Evolutionary conservation across 768 basidiomycete genomes (phyloP), one percentile per base, ranked within the genome.

Genomic region (Phanerochaete sordida): DNA sequence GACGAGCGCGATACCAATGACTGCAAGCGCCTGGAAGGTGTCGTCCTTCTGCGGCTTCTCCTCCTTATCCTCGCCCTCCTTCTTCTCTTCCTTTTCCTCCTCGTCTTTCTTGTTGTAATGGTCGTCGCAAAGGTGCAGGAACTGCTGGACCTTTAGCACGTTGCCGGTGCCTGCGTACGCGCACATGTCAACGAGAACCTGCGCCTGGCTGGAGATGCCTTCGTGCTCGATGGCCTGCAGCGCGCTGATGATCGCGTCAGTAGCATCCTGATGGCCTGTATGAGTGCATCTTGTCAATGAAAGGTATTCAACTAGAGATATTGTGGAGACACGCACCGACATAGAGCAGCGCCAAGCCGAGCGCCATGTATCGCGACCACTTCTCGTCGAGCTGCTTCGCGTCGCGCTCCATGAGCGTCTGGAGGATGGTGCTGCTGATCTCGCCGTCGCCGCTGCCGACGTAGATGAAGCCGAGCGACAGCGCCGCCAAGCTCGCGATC

Each of bases 361-460:
- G 76, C 11, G 81, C 88, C 83, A 98, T 84, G 73, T 94, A 99
- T 52, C 90, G 79, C 1, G 91, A 85, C 95, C 96, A 99, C 75
- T 97, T 97, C 73, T 95, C 94, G 60, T 88, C 86, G 9, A 98
- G 76, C 23, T 86, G 84, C 61, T 84, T 83, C 58, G 88, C 88
- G 1, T 82, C 84, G 33, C 84, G 76, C 71, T 96, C 93, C 91
- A 95, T 92, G 69, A 99, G 71, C 2, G 91, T 89, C 76, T 96
- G 94, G 69, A 98, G 76, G 58, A 99, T 94, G 0, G 88, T 86
- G 59, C 86, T 85, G 8, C 93, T 89, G 16, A 97, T 86, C 64
- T 99, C 97, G 5, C 95, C 95, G 64, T 98, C 90, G 51, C 88
- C 93, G 68, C 94, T 95, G 19, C 96, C 96, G 24, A 96, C 95